phyloP scores from a whole-genome alignment of 257 asterid genomes.

The Cruciata laevipes region DNA sequence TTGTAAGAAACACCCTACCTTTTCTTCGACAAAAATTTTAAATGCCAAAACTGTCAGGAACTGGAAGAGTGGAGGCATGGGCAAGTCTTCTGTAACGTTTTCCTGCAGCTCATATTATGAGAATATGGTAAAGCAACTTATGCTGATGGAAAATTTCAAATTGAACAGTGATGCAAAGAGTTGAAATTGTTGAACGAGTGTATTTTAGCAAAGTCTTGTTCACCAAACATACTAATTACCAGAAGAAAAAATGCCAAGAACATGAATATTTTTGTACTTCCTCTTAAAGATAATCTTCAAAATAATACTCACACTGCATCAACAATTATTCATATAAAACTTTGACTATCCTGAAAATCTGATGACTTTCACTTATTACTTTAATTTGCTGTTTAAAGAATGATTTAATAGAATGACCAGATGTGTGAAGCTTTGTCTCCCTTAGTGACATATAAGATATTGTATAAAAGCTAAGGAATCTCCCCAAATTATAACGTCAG shows the following conservation, averaged over 20 bases:
- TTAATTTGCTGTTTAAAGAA: background rate
- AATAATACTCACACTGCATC: background rate
- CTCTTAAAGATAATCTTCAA: background rate
- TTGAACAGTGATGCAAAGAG: background rate
- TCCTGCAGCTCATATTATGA: slow-evolving; percentile 41
- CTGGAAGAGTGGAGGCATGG: slow-evolving; percentile 95
- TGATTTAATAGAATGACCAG: background rate
- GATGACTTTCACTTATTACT: background rate
- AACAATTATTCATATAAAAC: background rate
- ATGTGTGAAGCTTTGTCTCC: background rate
- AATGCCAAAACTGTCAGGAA: slow-evolving; percentile 84
- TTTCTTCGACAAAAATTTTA: slow-evolving; percentile 62
- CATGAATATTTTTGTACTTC: background rate
- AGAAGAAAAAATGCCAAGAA: background rate
- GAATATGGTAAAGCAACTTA: slow-evolving; percentile 13
- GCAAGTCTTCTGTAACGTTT: slow-evolving; percentile 57
- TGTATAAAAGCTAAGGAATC: background rate
- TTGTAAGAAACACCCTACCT: slow-evolving; percentile 33
- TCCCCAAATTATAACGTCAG: background rate
- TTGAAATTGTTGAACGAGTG: background rate
- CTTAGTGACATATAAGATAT: background rate
- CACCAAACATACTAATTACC: background rate
- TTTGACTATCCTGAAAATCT: background rate
- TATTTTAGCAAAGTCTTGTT: background rate
- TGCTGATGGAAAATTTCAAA: background rate